These are phyloP conservation scores for Hibiscus trionum DNA, from an alignment of 345 rosid species.

Conservation along the genomic window DNA sequence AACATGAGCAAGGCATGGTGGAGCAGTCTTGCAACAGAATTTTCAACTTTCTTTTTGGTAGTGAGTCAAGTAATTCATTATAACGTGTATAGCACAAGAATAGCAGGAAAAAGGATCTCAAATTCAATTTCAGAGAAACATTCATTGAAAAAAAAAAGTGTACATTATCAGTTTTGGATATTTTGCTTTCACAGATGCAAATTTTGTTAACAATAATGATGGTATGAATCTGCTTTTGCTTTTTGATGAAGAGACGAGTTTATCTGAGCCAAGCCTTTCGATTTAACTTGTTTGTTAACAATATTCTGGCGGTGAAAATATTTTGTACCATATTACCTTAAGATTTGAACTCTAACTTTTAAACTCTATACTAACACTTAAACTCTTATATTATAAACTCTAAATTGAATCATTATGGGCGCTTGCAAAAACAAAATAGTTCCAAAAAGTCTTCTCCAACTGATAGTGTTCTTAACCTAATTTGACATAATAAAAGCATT, in stretches of 20 bases:
- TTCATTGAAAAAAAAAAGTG: conserved; percentile 28
- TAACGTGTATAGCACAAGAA: conserved; percentile 40
- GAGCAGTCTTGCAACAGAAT: conserved; percentile 15
- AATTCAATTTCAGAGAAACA: conserved; percentile 22
- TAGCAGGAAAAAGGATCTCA: conserved; percentile 15
- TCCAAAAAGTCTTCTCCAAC: no score
- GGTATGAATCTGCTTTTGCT: neutral
- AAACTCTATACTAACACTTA: no score
- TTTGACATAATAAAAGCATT: no score
- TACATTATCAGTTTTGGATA: conserved; percentile 66
- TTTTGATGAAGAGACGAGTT: neutral
- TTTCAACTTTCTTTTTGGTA: conserved; percentile 13
- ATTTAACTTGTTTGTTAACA: no score
- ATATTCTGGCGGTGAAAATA: no score
- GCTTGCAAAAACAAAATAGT: no score
- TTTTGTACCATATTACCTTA: no score
- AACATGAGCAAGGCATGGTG: conserved; percentile 26
- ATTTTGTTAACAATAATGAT: conserved; percentile 4
- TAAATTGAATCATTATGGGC: no score
- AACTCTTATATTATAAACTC: no score
- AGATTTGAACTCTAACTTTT: no score
- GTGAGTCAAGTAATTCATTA: conserved; percentile 35
- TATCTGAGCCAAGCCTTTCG: neutral
- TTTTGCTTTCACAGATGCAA: conserved; percentile 9
- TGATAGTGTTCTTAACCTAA: no score